These are phyloP conservation scores for Cyclotella kingstonii DNA, from an alignment of 108 stramenopile species.

Conservation along the genomic window DNA sequence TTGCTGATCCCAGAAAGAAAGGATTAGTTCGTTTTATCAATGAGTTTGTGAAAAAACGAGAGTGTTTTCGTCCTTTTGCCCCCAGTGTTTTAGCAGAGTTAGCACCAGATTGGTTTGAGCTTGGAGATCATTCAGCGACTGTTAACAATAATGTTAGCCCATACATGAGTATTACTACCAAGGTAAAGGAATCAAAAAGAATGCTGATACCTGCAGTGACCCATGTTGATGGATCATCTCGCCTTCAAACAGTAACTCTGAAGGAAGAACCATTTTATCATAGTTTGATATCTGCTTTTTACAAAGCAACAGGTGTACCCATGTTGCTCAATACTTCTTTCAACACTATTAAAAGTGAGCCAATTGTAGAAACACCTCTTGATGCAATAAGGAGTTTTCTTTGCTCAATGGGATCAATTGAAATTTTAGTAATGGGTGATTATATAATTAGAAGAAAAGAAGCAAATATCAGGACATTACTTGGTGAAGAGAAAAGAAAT, in stretches of 20 bases:
- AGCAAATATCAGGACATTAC: conserved; percentile 55
- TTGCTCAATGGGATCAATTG: conserved; percentile 79
- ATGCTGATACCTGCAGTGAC: conserved; percentile 85
- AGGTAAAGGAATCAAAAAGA: conserved; percentile 61
- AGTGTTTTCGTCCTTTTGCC: conserved; percentile 94
- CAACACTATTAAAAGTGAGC: conserved; percentile 89
- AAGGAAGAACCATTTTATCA: conserved; percentile 80
- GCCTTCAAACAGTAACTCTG: conserved; percentile 91
- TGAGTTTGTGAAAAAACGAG: conserved; percentile 83
- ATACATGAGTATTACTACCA: conserved; percentile 87
- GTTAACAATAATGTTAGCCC: conserved; percentile 65
- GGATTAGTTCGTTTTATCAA: conserved; percentile 86
- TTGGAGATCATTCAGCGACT: conserved; percentile 36
- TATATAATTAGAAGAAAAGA: conserved; percentile 75
- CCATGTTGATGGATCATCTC: conserved; percentile 94
- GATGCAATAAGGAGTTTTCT: conserved; percentile 87
- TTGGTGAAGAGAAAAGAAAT: conserved; percentile 58
- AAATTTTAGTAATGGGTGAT: conserved; percentile 85
- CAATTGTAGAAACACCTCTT: conserved; percentile 90
- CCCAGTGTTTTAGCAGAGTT: conserved; percentile 90
- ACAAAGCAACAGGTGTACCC: conserved; percentile 83
- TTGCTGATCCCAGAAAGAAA: conserved; percentile 88
- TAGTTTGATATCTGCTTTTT: conserved; percentile 81
- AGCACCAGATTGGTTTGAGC: conserved; percentile 80
- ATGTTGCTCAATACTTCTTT: conserved; percentile 96